Percentiles rank a stretch among this genome's conserved stretches.
Conservation (phyloP, 31 red algal genomes). For the Odonthalia washingtoniensis region DNA sequence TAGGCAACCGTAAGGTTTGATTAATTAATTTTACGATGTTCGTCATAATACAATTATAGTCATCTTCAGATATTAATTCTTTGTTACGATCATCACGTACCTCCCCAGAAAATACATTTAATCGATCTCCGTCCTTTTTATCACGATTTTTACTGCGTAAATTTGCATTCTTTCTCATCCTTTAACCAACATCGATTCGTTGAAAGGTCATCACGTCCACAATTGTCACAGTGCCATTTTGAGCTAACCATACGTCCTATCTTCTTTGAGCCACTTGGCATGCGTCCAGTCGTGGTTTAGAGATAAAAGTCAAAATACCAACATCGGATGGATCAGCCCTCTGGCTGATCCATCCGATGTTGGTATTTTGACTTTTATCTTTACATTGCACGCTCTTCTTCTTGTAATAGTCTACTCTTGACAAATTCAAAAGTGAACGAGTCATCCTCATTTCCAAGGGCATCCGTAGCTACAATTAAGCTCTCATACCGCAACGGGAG, state of each 20-base stretch:
- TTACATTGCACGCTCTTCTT: neutral
- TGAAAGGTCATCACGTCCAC: neutral
- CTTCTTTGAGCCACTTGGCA: neutral
- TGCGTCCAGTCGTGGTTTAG: neutral
- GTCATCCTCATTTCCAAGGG: constrained; percentile 13
- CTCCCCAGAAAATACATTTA: neutral
- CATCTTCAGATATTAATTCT: neutral
- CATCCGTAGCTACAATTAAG: constrained; percentile 18
- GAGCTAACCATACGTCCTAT: neutral
- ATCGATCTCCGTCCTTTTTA: neutral
- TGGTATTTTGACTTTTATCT: neutral
- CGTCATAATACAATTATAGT: neutral
- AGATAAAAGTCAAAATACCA: neutral
- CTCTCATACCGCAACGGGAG: neutral
- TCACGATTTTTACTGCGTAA: neutral
- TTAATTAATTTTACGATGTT: neutral
- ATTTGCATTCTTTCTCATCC: neutral
- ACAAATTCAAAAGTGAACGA: neutral
- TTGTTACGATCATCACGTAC: neutral
- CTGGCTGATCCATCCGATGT: neutral
- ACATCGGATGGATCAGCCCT: too few species aligned
- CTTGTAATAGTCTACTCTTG: neutral
- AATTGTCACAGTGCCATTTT: neutral
- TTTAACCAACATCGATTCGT: neutral
- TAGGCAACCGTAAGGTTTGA: neutral